Evolutionary conservation across 495 filamentous ascomycete genomes (phyloP).

Genomic region (Bryoglossum gracile): DNA sequence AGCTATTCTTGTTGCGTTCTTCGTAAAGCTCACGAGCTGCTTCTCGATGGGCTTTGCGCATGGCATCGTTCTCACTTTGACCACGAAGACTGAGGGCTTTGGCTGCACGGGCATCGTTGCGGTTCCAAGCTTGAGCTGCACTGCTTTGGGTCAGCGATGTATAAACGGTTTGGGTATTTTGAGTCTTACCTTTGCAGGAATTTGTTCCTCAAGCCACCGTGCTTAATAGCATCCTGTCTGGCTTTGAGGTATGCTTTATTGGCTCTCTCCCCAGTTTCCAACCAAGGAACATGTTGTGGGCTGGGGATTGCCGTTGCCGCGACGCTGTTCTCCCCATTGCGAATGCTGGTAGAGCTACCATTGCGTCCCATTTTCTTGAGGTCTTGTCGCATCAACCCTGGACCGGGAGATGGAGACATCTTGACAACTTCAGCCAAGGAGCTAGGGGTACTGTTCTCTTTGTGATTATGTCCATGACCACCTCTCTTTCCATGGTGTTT

Average conservation of each 20-base stretch:
- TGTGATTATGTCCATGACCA: conserved; percentile 64
- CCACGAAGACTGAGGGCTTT: conserved; percentile 91
- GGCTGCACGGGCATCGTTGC: conserved; percentile 92
- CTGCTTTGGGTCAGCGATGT: conserved; percentile 38
- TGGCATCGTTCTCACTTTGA: conserved; percentile 92
- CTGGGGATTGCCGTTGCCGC: conserved; percentile 75
- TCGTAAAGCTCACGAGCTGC: conserved; percentile 89
- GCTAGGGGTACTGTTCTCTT: conserved; percentile 60
- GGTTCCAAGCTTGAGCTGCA: conserved; percentile 99
- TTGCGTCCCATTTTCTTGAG: conserved; percentile 43
- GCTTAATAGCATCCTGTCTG: conserved; percentile 89
- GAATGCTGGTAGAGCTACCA: conserved; percentile 45
- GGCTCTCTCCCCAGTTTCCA: conserved; percentile 84
- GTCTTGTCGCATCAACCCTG: conserved; percentile 39
- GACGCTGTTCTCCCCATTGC: conserved; percentile 67
- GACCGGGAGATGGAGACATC: conserved; percentile 75
- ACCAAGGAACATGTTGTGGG: conserved; percentile 92
- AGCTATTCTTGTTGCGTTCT: conserved; percentile 75
- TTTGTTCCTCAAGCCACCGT: conserved; percentile 92
- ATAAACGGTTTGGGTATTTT: not conserved
- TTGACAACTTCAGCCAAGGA: conserved; percentile 94
- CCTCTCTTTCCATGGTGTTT: conserved; percentile 87
- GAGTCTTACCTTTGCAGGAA: conserved; percentile 79
- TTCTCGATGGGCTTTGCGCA: conserved; percentile 95
- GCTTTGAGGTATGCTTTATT: conserved; percentile 94